phyloP scores from a whole-genome alignment of 2,329 filamentous ascomycete species.

The Plectosphaerella sp. region DNA sequence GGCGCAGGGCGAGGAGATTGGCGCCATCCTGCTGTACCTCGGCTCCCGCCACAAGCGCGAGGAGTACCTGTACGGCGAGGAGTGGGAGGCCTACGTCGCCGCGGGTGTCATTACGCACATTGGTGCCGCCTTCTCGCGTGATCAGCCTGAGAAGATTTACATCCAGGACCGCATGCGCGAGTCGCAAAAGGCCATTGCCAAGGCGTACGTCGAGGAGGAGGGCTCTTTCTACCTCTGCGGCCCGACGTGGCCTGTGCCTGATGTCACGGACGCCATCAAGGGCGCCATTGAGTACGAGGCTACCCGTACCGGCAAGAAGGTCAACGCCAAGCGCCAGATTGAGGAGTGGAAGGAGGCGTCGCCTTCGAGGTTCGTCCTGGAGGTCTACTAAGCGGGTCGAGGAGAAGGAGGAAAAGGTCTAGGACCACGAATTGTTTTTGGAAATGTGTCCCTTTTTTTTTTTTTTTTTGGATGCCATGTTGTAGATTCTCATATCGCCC shows the following conservation, averaged over 20 bases:
- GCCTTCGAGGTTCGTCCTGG: constrained; percentile 97
- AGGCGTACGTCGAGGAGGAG: constrained; percentile 82
- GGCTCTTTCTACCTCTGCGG: constrained; percentile 97
- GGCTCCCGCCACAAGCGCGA: constrained; percentile 95
- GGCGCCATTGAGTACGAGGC: constrained; percentile 82
- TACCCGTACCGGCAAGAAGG: constrained; percentile 67
- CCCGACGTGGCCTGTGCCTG: constrained; percentile 96
- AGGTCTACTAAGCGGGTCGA: constrained; percentile 70
- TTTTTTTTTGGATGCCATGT: no score
- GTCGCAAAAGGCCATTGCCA: constrained; percentile 73
- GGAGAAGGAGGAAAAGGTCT: background rate
- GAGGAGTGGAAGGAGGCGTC: constrained; percentile 94
- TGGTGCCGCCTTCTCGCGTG: constrained; percentile 89
- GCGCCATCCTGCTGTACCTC: constrained; percentile 90
- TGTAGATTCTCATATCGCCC: no score
- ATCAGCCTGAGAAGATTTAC: constrained; percentile 98
- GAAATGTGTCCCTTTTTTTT: no score
- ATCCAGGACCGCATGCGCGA: constrained; percentile 98
- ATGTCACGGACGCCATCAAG: constrained; percentile 89
- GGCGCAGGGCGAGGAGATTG: constrained; percentile 93
- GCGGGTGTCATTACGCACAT: constrained; percentile 93
- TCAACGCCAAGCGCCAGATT: constrained; percentile 85
- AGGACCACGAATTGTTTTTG: no score
- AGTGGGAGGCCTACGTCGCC: constrained; percentile 97
- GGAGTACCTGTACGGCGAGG: constrained; percentile 97